Conservation (phyloP, 2,329 filamentous ascomycete genomes). For the Colletotrichum gigasporum region DNA sequence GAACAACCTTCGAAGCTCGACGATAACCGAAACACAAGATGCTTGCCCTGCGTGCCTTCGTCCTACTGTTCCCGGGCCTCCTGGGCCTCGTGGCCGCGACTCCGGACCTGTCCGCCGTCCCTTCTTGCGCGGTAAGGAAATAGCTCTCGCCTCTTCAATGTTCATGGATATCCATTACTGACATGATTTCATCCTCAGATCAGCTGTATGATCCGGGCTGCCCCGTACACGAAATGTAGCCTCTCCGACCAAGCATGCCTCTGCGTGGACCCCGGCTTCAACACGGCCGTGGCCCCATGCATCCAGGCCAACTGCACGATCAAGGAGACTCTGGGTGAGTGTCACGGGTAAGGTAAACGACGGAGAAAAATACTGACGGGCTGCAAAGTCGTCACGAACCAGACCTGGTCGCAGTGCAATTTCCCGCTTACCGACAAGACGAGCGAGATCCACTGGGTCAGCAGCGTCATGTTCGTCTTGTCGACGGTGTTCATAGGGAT, state of each 20-base stretch:
- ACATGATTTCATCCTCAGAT: not conserved
- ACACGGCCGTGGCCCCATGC: slow-evolving; percentile 38
- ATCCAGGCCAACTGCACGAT: slow-evolving; percentile 38
- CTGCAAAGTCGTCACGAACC: not conserved
- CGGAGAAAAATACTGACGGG: not conserved
- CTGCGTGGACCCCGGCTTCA: slow-evolving; percentile 40
- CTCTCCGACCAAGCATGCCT: slow-evolving; percentile 40
- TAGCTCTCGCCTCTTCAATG: no score
- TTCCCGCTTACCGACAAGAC: not conserved
- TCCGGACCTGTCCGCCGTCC: no score
- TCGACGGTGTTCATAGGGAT: not conserved
- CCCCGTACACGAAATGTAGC: slow-evolving; percentile 33
- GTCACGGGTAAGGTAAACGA: rapidly evolving
- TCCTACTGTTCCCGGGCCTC: no score
- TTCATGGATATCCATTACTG: no score
- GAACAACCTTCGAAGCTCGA: no score
- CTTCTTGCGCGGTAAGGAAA: no score
- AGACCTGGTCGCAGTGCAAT: not conserved
- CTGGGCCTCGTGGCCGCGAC: no score
- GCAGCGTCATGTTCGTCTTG: not conserved
- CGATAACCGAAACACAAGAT: no score
- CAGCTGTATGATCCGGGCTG: slow-evolving; percentile 6
- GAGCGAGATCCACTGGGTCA: not conserved
- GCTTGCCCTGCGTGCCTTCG: no score
- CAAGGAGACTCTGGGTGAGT: slow-evolving; percentile 43